phyloP scores from a whole-genome alignment of 2,329 filamentous ascomycete species.

The Coccinonectria pachysandricola region DNA sequence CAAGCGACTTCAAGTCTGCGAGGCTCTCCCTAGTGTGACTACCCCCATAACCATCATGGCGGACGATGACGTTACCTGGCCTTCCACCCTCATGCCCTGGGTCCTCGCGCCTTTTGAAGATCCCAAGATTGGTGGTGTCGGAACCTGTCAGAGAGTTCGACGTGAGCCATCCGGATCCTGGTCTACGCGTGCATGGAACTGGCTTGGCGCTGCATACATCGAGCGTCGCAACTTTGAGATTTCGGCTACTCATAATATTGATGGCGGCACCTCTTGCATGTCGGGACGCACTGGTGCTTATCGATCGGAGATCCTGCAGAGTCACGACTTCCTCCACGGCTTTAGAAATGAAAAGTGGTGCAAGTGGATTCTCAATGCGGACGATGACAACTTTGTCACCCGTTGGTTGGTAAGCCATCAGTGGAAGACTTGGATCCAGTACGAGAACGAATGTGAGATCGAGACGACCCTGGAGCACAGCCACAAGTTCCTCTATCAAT shows the following conservation, averaged over 20 bases:
- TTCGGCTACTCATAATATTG: constrained; percentile 87
- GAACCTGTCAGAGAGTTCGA: constrained; percentile 79
- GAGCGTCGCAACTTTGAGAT: constrained; percentile 95
- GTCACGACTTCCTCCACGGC: constrained; percentile 73
- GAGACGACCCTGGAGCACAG: constrained; percentile 89
- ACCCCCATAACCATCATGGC: constrained; percentile 86
- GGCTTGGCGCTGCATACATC: constrained; percentile 84
- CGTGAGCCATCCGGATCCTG: constrained; percentile 53
- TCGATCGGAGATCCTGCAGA: constrained; percentile 76
- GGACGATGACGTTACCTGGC: constrained; percentile 94
- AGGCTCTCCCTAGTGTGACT: constrained; percentile 74
- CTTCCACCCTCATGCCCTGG: constrained; percentile 76
- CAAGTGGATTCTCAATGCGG: constrained; percentile 82
- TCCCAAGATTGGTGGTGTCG: constrained; percentile 73
- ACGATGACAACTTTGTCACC: constrained; percentile 97
- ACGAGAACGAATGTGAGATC: constrained; percentile 81
- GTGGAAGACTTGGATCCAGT: constrained; percentile 94
- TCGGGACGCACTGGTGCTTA: constrained; percentile 91
- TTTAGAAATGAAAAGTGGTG: constrained; percentile 91
- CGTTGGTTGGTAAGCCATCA: constrained; percentile 87
- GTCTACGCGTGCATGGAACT: constrained; percentile 65
- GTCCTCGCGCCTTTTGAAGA: constrained; percentile 89
- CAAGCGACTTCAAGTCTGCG: constrained; percentile 88
- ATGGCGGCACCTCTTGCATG: constrained; percentile 93
- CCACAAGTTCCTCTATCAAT: constrained; percentile 83